These are phyloP conservation scores for Coemansia sp. DNA, from an alignment of 192 early-diverging fungal species.

Conservation along the genomic window DNA sequence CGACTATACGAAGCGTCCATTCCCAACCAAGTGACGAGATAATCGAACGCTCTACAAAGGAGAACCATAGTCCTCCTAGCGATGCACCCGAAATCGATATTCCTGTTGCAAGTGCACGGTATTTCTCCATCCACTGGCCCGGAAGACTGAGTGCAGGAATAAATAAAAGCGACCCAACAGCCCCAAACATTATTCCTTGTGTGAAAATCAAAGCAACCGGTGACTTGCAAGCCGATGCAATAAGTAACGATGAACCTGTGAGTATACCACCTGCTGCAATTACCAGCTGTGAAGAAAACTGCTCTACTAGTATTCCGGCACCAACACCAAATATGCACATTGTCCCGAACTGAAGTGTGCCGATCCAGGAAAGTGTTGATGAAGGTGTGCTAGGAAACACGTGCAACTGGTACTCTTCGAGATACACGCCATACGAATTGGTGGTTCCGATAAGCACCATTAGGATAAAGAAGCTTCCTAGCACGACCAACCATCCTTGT, in stretches of 20 bases:
- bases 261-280: constrained; percentile 13
- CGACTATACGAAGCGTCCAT: constrained; percentile 72
- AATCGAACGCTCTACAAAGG: constrained; percentile 58
- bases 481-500: constrained; percentile 33
- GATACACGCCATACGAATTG: constrained; percentile 38
- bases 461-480: constrained; percentile 26
- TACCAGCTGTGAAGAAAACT: constrained; percentile 14
- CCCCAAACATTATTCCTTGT: constrained; percentile 73
- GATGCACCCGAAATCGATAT: constrained; percentile 69
- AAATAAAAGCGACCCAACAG: constrained; percentile 61
- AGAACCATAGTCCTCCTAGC: constrained; percentile 68
- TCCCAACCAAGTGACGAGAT: constrained; percentile 57
- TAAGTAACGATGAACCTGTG: constrained; percentile 16
- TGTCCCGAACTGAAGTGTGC: constrained; percentile 32
- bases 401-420: constrained; percentile 21
- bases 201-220: constrained; percentile 66
- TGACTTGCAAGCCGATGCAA: constrained; percentile 30
- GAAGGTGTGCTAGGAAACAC: constrained; percentile 24
- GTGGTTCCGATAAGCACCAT: constrained; percentile 33
- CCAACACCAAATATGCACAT: constrained; percentile 35
- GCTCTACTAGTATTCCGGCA: constrained; percentile 35
- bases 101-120: constrained; percentile 71
- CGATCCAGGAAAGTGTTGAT: constrained; percentile 45
- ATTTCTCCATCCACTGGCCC: constrained; percentile 69
- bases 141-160: constrained; percentile 65